Conservation (phyloP, 2,329 filamentous ascomycete genomes). For the Penicillium expansum region DNA sequence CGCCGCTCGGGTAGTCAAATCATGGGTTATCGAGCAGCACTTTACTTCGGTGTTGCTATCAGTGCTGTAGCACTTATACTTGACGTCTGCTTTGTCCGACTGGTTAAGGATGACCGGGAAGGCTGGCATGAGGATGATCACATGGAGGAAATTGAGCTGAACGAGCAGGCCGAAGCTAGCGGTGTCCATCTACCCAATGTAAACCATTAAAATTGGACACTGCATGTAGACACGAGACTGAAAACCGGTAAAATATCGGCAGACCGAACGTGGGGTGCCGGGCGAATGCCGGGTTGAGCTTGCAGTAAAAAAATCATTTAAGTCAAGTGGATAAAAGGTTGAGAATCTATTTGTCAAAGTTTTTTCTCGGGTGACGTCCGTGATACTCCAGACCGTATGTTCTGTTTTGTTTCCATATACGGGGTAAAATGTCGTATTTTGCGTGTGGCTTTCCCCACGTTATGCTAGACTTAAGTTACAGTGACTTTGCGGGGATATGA, state of each 20-base stretch:
- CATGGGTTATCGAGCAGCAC: conserved; percentile 32
- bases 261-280: conserved; percentile 4
- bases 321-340: background rate
- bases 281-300: background rate
- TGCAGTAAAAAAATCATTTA: background rate
- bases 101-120: too few species aligned
- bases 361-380: background rate
- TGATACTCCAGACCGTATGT: background rate
- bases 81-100: too few species aligned
- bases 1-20: conserved; percentile 16
- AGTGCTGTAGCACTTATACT: too few species aligned
- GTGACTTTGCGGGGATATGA: conserved; percentile 2
- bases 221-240: background rate
- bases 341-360: conserved; percentile 4
- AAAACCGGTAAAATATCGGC: background rate
- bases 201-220: background rate
- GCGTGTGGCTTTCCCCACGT: background rate
- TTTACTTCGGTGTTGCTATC: conserved; percentile 34
- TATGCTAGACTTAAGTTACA: background rate
- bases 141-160: conserved; percentile 15
- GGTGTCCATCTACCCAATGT: conserved; percentile 5
- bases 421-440: background rate
- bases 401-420: background rate
- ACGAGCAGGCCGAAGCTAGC: conserved; percentile 8
- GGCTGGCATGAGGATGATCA: too few species aligned